Base-by-base conservation (phyloP, 805 yeast species). In the Ogataea trehalophila region DNA sequence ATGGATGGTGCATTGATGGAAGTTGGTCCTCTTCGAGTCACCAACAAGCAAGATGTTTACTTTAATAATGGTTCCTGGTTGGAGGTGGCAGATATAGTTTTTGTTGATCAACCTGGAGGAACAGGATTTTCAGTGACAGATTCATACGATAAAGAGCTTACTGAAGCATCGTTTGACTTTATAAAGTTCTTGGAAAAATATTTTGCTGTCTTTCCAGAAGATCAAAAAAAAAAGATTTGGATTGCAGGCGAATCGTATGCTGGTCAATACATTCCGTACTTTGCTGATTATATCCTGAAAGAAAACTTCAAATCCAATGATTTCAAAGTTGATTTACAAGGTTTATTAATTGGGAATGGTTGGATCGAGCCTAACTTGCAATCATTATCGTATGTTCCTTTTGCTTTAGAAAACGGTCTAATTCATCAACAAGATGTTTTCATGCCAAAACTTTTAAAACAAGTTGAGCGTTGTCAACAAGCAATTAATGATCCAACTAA, bases 1-100 rank as follows among this genome's bases (percentile, higher is more conserved):
- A 81, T 92, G 94, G 99, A 94, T 67, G 99, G 99, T 15, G 96
- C 96, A 0, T 63, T 94, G 53, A 79, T 91, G 80, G 99, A 94
- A 65, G 69, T 83, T 3, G 99, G 99, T 0, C 98, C 99, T 0
- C 77, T 89, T 39, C 73, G 96, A 45, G 75, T 89, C 17, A 68
- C 71, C 3, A 40, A 45, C 1, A 41, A 52, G 5, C 51, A 73
- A 44, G 36, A 55, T 23, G 74, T 88, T 8, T 65, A 62, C 14
- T 65, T 71, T 45, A 88, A 88, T 65, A 60, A 71, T 1, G 97
- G 96, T 0, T 77, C 94, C 2, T 94, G 99, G 98, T 81, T 83
- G 63, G 79, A 84, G 48, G 71, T 76, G 37, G 87, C 87, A 8
- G 90, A 92, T 60, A 56, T 94, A 44, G 75, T 94, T 2, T 94